Evolutionary conservation across 768 basidiomycete genomes (phyloP).

Genomic region (Suillus sp.): DNA sequence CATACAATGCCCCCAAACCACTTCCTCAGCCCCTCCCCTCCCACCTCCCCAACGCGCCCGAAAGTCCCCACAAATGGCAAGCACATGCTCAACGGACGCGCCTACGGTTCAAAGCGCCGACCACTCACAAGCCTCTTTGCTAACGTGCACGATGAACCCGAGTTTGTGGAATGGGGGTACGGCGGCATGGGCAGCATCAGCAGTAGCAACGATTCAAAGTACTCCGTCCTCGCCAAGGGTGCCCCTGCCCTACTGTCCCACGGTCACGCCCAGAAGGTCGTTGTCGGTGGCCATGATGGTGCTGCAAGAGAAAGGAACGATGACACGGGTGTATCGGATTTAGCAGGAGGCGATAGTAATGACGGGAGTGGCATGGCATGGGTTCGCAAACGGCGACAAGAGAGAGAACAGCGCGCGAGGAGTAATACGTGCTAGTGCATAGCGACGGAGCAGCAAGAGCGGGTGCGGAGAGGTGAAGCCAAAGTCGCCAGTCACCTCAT

Average conservation of each 20-base stretch:
- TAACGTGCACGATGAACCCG: slow-evolving; percentile 65
- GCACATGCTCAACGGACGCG: slow-evolving; percentile 82
- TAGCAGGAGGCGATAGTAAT: slow-evolving; percentile 51
- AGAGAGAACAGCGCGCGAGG: slow-evolving; percentile 46
- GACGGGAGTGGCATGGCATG: slow-evolving; percentile 89
- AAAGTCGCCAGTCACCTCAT: not conserved
- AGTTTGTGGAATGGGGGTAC: slow-evolving; percentile 93
- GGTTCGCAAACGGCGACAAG: slow-evolving; percentile 68
- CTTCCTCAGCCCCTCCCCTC: slow-evolving; percentile 5
- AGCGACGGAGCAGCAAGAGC: not conserved
- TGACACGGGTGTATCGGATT: slow-evolving; percentile 13
- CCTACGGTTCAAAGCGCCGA: slow-evolving; percentile 61
- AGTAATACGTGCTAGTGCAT: not conserved
- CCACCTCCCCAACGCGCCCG: not conserved
- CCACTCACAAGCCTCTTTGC: slow-evolving; percentile 58
- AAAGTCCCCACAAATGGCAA: slow-evolving; percentile 36
- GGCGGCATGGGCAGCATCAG: slow-evolving; percentile 75
- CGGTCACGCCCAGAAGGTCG: slow-evolving; percentile 19
- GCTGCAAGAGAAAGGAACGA: slow-evolving; percentile 27
- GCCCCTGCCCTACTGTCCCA: slow-evolving; percentile 1
- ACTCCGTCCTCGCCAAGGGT: slow-evolving; percentile 1
- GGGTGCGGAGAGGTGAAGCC: not conserved
- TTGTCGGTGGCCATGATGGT: slow-evolving; percentile 30
- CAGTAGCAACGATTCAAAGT: slow-evolving; percentile 25
- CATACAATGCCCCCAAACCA: slow-evolving; percentile 22